Percentiles rank a stretch among this genome's conserved stretches.
These are phyloP conservation scores for Bipolaris oryzae DNA, from an alignment of 2,329 filamentous ascomycete species.

Conservation along the genomic window DNA sequence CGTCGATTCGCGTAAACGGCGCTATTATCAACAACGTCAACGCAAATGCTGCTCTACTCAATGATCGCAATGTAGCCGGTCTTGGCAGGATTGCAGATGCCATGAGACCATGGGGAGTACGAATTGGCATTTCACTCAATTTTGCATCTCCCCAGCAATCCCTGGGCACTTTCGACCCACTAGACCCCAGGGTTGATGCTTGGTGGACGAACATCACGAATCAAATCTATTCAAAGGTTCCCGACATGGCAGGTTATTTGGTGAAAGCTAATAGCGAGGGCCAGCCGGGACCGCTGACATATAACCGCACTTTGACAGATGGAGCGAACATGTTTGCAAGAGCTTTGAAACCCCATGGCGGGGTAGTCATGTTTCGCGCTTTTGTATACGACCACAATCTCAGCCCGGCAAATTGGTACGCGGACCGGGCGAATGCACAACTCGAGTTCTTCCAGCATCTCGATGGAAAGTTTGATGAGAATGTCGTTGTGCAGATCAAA, in stretches of 20 bases:
- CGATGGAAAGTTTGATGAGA: conserved; percentile 70
- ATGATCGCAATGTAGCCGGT: conserved; percentile 63
- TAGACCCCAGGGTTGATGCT: conserved; percentile 63
- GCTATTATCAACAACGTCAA: conserved; percentile 76
- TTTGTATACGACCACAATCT: conserved; percentile 70
- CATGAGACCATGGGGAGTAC: conserved; percentile 71
- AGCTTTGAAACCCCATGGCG: conserved; percentile 90
- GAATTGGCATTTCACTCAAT: conserved; percentile 69
- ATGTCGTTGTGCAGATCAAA: conserved; percentile 75
- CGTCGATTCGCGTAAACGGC: conserved; percentile 70
- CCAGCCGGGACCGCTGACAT: conserved; percentile 71
- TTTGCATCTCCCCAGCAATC: conserved; percentile 66
- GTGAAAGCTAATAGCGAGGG: conserved; percentile 76
- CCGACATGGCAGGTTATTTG: conserved; percentile 71
- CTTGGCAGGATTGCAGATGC: conserved; percentile 67
- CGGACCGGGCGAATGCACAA: conserved; percentile 72
- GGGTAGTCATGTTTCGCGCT: conserved; percentile 76
- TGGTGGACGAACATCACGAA: conserved; percentile 69
- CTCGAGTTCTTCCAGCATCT: conserved; percentile 70
- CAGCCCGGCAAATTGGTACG: conserved; percentile 65
- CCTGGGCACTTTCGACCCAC: conserved; percentile 68
- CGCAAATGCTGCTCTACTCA: conserved; percentile 65
- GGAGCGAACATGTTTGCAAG: conserved; percentile 76
- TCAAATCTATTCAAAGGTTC: conserved; percentile 64
- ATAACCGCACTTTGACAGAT: conserved; percentile 71